Base-by-base conservation (phyloP, 2,329 filamentous ascomycete genomes). In the Keithomyces neogunnii region DNA sequence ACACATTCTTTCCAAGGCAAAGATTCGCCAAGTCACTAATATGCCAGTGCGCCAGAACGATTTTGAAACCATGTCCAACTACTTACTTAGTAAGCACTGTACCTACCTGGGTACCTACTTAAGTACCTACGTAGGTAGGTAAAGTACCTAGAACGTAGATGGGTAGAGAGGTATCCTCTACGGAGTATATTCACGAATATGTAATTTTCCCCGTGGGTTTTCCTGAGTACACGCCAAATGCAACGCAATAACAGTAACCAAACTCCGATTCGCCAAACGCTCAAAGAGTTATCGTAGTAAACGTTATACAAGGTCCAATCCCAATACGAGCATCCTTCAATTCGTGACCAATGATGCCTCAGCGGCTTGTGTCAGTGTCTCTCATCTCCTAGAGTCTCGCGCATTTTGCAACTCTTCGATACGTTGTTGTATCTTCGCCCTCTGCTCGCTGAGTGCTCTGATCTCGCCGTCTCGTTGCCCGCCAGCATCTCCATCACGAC, bases 351-450 rank as follows among this genome's bases (percentile, higher is more conserved):
- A 44, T 30, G 40, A 5, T 31, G 9, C n/a, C 5, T 43, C 29
- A 40, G 13, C 26, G 46, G 36, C 26, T 31, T 28, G 3, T n/a
- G 31, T 36, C 30, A 3, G 26, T 9, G 9, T 38, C 42, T 26
- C 35, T n/a, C 33, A 10, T 43, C 26, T 51, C 33, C 35, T 29
- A 38, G 28, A n/a, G 26, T 43, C 33, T 51, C 42, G 4, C 28
- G 28, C 26, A 47, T 51, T 51, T 19, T 68, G 62, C 48, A 70
- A 51, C 56, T 69, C 61, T 42, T 68, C 62, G 19, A 69, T 62
- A 13, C 67, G 66, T 19, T 63, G 63, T 51, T 68, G 63, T 29
- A 69, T 68, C 11, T 59, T 60, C 9, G 59, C 64, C 48, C 69
- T 68, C 32, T 69, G 66, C n/a, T 61, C 63, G 26, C 60, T 59